These are phyloP conservation scores for Triglochin maritima DNA, from an alignment of 106 monocot species.

Conservation along the genomic window DNA sequence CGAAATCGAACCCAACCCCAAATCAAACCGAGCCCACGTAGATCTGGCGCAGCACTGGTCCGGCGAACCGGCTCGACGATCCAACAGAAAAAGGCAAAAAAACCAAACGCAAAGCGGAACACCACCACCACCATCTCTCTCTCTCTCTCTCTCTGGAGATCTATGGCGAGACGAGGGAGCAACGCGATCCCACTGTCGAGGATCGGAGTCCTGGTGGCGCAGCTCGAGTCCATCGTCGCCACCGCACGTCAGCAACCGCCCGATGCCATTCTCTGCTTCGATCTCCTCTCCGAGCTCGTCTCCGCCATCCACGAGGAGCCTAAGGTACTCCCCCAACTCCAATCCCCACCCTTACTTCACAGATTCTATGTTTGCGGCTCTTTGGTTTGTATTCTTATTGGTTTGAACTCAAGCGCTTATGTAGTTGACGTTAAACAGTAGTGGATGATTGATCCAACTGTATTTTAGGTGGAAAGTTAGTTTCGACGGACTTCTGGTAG, in stretches of 20 bases:
- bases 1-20: too few relatives aligned
- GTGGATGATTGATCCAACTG: too few relatives aligned
- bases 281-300: constrained; percentile 93
- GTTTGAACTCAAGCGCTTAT: not conserved
- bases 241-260: constrained; percentile 66
- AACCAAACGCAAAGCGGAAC: too few relatives aligned
- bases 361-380: not conserved
- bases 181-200: constrained; percentile 45
- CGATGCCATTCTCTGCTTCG: constrained; percentile 91
- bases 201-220: constrained; percentile 88
- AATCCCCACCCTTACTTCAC: not conserved
- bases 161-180: constrained; percentile 58
- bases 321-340: constrained; percentile 27
- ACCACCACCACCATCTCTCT: not conserved
- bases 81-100: too few relatives aligned
- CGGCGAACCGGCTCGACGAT: too few relatives aligned
- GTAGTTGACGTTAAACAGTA: not conserved
- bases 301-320: constrained; percentile 69
- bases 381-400: not conserved
- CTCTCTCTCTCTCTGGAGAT: not conserved
- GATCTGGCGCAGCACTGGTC: too few relatives aligned
- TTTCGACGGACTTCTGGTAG: too few relatives aligned
- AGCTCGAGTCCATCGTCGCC: constrained; percentile 88
- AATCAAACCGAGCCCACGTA: too few relatives aligned
- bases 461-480: too few relatives aligned